These are phyloP conservation scores for Botrytis hyacinthi DNA, from an alignment of 2,329 filamentous ascomycete genomes.

Conservation along the genomic window DNA sequence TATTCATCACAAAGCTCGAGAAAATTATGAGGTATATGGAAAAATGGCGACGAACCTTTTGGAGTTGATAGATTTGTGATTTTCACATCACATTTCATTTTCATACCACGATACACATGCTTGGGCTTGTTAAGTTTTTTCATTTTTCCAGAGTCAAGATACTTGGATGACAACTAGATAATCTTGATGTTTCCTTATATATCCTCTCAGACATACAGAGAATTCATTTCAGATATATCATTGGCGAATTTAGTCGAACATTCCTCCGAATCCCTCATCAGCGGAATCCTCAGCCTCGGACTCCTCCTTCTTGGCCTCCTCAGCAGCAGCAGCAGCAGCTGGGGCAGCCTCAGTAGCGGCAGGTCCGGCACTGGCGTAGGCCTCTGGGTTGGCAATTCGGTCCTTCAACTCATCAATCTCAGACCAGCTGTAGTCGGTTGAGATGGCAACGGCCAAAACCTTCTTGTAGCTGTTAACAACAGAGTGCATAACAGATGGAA, in stretches of 20 bases:
- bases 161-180: slow-evolving; percentile 31
- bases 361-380: slow-evolving; percentile 83
- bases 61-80: slow-evolving; percentile 8
- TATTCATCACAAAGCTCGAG: slow-evolving; percentile 39
- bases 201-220: slow-evolving; percentile 21
- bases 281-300: slow-evolving; percentile 65
- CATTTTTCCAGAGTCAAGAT: slow-evolving; percentile 32
- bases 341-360: slow-evolving; percentile 56
- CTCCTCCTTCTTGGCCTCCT: slow-evolving; percentile 58
- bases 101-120: slow-evolving; percentile 20
- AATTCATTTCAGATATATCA: slow-evolving; percentile 32
- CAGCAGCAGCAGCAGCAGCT: slow-evolving; percentile 49
- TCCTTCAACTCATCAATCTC: slow-evolving; percentile 98
- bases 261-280: slow-evolving; percentile 69
- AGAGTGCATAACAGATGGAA: slow-evolving; percentile 95
- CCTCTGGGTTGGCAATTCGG: slow-evolving; percentile 97
- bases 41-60: slow-evolving; percentile 32
- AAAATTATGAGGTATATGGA: slow-evolving; percentile 15
- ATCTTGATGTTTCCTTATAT: slow-evolving; percentile 30
- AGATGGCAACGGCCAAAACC: slow-evolving; percentile 80
- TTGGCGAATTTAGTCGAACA: slow-evolving; percentile 60
- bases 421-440: slow-evolving; percentile 90
- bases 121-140: slow-evolving; percentile 26
- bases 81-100: slow-evolving; percentile 19
- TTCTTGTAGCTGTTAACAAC: slow-evolving; percentile 99